Base-by-base conservation (phyloP, 805 yeast genomes). In the Cyberlindnera subsufficiens region DNA sequence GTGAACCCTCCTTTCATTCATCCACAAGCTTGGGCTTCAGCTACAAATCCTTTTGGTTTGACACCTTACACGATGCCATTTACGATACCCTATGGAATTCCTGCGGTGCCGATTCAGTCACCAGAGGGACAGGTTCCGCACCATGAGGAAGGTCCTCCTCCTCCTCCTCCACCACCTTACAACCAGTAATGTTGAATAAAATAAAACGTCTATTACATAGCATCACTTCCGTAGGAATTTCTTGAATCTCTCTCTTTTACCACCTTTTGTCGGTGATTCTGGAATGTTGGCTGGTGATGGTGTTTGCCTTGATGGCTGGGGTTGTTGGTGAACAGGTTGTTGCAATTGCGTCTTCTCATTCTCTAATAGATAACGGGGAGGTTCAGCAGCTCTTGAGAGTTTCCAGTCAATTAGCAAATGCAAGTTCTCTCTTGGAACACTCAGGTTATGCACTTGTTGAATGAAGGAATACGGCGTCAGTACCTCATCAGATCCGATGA, bases 401-500 rank as follows among this genome's bases (percentile, higher is more conserved):
- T 50, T 52, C 38, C 45, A 42, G 52, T 71, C 76, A 37, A 66
- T 60, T 20, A 56, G 57, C 39, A 79, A 62, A 22, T 69, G 64
- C 44, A 80, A 60, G n/a, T 65, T 65, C 7, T 54, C 59, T 42
- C 78, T 63, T 5, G 63, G 61, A 15, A 53, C 54, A 2, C 63
- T 56, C 18, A 73, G 51, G 40, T 61, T 59, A 39, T 65, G 65
- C 4, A 72, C 57, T 40, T 70, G 63, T 37, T 64, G 59, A 50
- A 72, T 49, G 37, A 68, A 69, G 6, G 62, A 51, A 2, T 53
- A 38, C 5, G 87, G 85, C 9, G 78, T 77, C 46, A 86, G 64
- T 2, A 87, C 63, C 41, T 82, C 79, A 58, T 86, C 95, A 13
- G 90, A 79, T 0, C 98, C 98, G 44, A 91, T 65, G 46, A 82